These are phyloP conservation scores for Lasiosphaeria ovina DNA, from an alignment of 495 filamentous ascomycete genomes.

Conservation along the genomic window DNA sequence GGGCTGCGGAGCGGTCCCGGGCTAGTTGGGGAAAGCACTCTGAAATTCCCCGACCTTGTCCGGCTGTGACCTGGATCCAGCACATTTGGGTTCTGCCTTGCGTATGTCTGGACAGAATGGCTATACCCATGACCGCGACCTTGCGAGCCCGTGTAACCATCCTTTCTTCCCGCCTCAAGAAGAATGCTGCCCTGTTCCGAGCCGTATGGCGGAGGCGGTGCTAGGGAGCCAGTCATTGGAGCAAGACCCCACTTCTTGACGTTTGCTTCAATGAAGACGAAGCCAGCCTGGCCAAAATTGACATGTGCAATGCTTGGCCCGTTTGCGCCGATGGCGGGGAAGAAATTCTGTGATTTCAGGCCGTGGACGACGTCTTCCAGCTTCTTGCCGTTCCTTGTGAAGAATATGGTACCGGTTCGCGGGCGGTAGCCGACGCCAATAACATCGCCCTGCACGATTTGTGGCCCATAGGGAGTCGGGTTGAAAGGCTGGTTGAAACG, in stretches of 20 bases:
- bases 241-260: conserved; percentile 99
- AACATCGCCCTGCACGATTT: conserved; percentile 87
- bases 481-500: conserved; percentile 89
- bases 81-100: conserved; percentile 25
- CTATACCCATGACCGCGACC: conserved; percentile 51
- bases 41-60: conserved; percentile 58
- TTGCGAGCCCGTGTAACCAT: conserved; percentile 60
- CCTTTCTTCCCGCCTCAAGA: conserved; percentile 72
- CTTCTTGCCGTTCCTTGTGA: conserved; percentile 96
- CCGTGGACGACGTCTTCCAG: conserved; percentile 93
- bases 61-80: conserved; percentile 49
- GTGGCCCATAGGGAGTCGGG: conserved; percentile 74
- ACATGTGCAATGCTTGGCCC: conserved; percentile 91
- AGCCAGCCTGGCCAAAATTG: conserved; percentile 96
- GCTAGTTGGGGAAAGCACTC: conserved; percentile 70
- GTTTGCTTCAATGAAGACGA: conserved; percentile 98
- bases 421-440: conserved; percentile 95
- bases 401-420: conserved; percentile 92
- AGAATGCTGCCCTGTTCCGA: conserved; percentile 94
- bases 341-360: conserved; percentile 91
- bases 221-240: conserved; percentile 91
- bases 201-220: conserved; percentile 93
- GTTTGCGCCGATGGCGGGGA: conserved; percentile 91
- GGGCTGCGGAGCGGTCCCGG: conserved; percentile 87
- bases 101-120: conserved; percentile 45